Evolutionary conservation across 23 red algal species (phyloP).

Genomic region (Gracilaria caudata): DNA sequence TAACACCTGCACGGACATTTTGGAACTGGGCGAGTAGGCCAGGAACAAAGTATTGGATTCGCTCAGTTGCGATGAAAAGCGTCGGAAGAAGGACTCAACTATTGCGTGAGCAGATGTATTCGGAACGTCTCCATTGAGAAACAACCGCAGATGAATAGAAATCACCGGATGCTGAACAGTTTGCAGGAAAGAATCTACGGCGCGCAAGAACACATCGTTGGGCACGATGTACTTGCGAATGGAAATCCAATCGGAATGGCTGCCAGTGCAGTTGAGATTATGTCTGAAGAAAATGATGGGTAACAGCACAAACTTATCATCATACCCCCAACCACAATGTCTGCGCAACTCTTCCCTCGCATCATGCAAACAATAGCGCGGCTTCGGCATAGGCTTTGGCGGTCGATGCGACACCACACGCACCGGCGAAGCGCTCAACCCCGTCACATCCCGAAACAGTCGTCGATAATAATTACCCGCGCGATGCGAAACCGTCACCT

Average conservation of each 20-base stretch:
- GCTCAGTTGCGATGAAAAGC: conserved; percentile 24
- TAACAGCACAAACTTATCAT: neutral
- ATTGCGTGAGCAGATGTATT: conserved; percentile 12
- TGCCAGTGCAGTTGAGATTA: conserved; percentile 35
- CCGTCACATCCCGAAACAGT: neutral
- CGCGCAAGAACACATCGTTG: conserved; percentile 23
- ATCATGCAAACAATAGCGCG: conserved; percentile 9
- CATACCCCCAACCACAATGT: neutral
- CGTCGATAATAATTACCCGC: conserved; percentile 27
- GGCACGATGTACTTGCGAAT: neutral
- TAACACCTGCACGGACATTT: conserved; percentile 3
- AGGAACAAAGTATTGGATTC: conserved; percentile 20
- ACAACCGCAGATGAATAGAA: conserved; percentile 39
- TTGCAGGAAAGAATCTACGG: conserved; percentile 1
- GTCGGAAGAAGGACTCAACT: neutral
- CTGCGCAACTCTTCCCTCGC: neutral
- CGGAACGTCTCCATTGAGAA: conserved; percentile 43
- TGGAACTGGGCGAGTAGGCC: conserved; percentile 44
- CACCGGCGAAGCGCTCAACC: neutral
- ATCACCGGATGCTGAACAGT: conserved; percentile 4
- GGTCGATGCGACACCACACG: neutral
- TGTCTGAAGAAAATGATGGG: conserved; percentile 44
- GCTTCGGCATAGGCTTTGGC: neutral
- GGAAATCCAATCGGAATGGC: conserved; percentile 22
- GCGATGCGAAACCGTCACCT: conserved; percentile 28